Conservation (phyloP, 768 basidiomycete species). For the Cystofilobasidium capitatum region DNA sequence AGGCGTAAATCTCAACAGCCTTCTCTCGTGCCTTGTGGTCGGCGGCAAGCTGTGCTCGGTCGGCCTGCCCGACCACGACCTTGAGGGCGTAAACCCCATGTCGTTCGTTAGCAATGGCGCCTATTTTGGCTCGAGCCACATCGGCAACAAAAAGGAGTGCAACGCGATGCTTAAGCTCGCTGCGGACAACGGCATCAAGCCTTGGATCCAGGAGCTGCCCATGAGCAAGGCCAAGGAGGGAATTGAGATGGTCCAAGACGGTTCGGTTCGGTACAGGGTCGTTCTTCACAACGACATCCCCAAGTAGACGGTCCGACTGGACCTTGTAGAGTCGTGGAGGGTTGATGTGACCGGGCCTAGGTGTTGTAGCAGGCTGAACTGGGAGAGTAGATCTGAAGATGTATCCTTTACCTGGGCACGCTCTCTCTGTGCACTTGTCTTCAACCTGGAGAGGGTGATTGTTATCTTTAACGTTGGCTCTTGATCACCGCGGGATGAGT, state of each 20-base stretch:
- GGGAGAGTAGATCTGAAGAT: too few relatives aligned
- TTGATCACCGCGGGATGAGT: too few relatives aligned
- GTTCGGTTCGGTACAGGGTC: slow-evolving; percentile 48
- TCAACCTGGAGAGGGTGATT: too few relatives aligned
- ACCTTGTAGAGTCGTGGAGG: background rate
- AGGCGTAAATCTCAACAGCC: slow-evolving; percentile 18
- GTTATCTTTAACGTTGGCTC: too few relatives aligned
- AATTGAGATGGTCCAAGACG: slow-evolving; percentile 46
- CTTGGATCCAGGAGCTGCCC: slow-evolving; percentile 38
- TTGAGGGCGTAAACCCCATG: slow-evolving; percentile 43
- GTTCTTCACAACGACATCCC: slow-evolving; percentile 24
- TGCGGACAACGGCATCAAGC: slow-evolving; percentile 45
- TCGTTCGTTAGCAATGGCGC: slow-evolving; percentile 34
- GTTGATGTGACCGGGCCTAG: too few relatives aligned
- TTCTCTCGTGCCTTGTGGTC: slow-evolving; percentile 10
- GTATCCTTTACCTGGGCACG: too few relatives aligned
- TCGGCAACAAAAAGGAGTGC: slow-evolving; percentile 53
- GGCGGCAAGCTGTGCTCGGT: slow-evolving; percentile 12
- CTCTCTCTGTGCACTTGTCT: too few relatives aligned
- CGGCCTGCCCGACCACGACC: slow-evolving; percentile 37
- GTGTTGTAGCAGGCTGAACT: too few relatives aligned
- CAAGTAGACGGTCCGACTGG: background rate
- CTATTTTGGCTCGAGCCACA: slow-evolving; percentile 40
- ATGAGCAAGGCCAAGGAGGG: slow-evolving; percentile 49
- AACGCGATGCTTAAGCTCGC: slow-evolving; percentile 54